A percentile compares a stretch with the other conserved stretches of the same genome.
These are phyloP conservation scores for Spergularia marina DNA, from an alignment of 148 eudicot genomes.

Conservation along the genomic window DNA sequence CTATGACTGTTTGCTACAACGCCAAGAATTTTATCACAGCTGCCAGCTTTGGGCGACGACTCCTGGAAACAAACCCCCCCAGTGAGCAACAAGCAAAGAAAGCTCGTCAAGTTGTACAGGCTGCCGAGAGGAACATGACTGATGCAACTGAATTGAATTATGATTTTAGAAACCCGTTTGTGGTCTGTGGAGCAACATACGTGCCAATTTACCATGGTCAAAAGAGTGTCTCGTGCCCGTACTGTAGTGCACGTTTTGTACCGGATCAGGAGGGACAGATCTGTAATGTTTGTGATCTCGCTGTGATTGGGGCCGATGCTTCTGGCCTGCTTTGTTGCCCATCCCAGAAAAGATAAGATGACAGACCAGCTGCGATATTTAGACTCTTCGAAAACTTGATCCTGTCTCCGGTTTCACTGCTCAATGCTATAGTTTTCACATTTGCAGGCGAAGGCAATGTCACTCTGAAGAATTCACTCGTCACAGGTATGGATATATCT, in stretches of 20 bases:
- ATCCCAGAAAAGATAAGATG: slow-evolving; percentile 64
- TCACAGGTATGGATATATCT: slow-evolving; percentile 12
- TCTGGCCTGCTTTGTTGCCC: slow-evolving; percentile 92
- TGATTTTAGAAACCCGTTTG: slow-evolving; percentile 94
- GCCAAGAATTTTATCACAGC: slow-evolving; percentile 69
- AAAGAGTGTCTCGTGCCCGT: slow-evolving; percentile 75
- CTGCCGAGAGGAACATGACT: slow-evolving; percentile 79
- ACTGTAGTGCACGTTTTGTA: slow-evolving; percentile 72
- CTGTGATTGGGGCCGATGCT: slow-evolving; percentile 81
- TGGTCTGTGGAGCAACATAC: slow-evolving; percentile 82
- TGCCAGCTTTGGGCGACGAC: slow-evolving; percentile 76
- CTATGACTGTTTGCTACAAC: slow-evolving; percentile 68
- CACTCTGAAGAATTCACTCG: slow-evolving; percentile 18
- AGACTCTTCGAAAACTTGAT: slow-evolving; percentile 7
- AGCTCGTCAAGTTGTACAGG: slow-evolving; percentile 77
- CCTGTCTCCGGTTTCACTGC: neutral
- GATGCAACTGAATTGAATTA: slow-evolving; percentile 71
- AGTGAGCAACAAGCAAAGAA: slow-evolving; percentile 60
- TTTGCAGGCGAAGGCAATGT: slow-evolving; percentile 6
- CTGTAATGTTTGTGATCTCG: slow-evolving; percentile 80
- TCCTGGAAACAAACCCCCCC: slow-evolving; percentile 72
- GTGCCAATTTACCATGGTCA: slow-evolving; percentile 88
- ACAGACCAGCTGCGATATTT: neutral
- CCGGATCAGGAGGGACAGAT: slow-evolving; percentile 74
- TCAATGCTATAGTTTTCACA: slow-evolving; percentile 1